Evolutionary conservation across 495 filamentous ascomycete species (phyloP), one percentile per base, ranked within the genome.

Genomic region (Penicillium egyptiacum): DNA sequence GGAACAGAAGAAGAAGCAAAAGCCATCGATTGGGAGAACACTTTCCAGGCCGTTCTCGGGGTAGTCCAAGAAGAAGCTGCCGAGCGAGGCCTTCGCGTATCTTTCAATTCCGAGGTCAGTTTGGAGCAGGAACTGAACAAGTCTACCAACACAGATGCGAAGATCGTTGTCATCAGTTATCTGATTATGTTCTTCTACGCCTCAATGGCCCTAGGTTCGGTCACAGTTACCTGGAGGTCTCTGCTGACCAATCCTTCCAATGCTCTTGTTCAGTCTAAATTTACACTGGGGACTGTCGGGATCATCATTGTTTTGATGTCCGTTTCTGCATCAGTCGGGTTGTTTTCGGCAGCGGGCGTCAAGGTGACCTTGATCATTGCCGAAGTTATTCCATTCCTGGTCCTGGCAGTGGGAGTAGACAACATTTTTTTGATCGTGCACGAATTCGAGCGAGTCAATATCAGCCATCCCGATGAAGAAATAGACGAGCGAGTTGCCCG

Each of bases 381-480:
- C 7, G 94, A 98, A 67, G 94, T 98, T 58, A 98, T 98, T 56
- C 94, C 94, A 0, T 98, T 98, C 71, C 85, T 98, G 59, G 92
- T 98, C 12, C 75, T 98, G 11, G 94, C 94, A 45, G 89, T 98
- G 17, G 94, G 94, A 23, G 95, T 98, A 10, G 94, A 98, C 79
- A 98, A 98, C 68, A 98, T 98, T 66, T 98, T 98, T 74, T 74
- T 98, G 49, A 96, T 98, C 49, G 95, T 98, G 7, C 92, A 98
- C 73, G 94, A 98, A 66, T 97, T 98, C 61, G 95, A 98, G 71
- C 82, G 95, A 26, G 86, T 96, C 55, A 97, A 98, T 65, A 74
- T 92, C 67, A 95, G 85, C 68, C 84, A 96, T 66, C 89, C 90
- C 0, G 91, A 96, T 61, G 86, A 91, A 37, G 76, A 84, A 61